Conservation (phyloP, 2,329 filamentous ascomycete species). For the Penicillium sp. region DNA sequence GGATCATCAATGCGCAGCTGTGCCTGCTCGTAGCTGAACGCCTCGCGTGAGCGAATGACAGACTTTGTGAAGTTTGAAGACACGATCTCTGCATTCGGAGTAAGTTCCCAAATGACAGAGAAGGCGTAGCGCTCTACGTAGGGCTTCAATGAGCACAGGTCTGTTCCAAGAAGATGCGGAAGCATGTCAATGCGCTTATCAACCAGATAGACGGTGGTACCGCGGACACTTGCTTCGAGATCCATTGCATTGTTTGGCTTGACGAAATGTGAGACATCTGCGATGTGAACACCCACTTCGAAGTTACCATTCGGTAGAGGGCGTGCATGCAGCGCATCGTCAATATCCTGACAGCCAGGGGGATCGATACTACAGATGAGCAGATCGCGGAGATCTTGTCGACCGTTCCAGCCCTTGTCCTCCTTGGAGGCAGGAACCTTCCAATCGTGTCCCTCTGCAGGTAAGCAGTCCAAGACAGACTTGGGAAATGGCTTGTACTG, state of each 20-base stretch:
- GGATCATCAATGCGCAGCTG: constrained; percentile 90
- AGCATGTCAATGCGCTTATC: constrained; percentile 99
- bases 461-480: constrained; percentile 90
- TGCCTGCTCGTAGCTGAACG: constrained; percentile 96
- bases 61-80: constrained; percentile 92
- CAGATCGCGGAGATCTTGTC: constrained; percentile 80
- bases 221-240: constrained; percentile 86
- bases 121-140: constrained; percentile 95
- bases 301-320: constrained; percentile 88
- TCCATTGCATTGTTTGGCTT: constrained; percentile 98
- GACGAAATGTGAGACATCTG: constrained; percentile 98
- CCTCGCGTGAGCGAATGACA: constrained; percentile 93
- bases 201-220: constrained; percentile 95
- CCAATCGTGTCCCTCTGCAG: constrained; percentile 90
- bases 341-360: constrained; percentile 94
- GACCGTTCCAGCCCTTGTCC: constrained; percentile 83
- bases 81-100: constrained; percentile 80
- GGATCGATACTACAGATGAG: constrained; percentile 98
- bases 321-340: constrained; percentile 90
- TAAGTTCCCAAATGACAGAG: constrained; percentile 86
- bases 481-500: constrained; percentile 98
- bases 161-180: constrained; percentile 91
- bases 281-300: constrained; percentile 97
- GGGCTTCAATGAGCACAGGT: constrained; percentile 93
- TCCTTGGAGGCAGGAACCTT: constrained; percentile 78